Conservation (phyloP, 495 filamentous ascomycete genomes). For the Xylaria nigripes region DNA sequence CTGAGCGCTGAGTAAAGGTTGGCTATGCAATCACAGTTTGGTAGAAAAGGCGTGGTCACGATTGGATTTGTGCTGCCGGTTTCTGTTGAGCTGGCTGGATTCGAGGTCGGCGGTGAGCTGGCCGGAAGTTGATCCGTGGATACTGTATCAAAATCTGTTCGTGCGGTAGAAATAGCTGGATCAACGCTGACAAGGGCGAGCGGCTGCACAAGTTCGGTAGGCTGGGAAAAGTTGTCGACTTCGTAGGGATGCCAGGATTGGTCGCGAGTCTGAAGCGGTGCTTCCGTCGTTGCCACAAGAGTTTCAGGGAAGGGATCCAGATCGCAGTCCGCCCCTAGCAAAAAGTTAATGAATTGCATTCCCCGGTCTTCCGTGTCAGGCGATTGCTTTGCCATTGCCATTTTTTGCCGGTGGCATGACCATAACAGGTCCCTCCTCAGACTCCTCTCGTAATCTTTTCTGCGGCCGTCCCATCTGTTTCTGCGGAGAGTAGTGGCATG, state of each 20-base stretch:
- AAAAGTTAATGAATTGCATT: conserved; percentile 14
- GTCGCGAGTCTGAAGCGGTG: background rate
- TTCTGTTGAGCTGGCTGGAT: conserved; percentile 18
- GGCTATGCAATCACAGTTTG: conserved; percentile 30
- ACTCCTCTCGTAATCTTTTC: conserved; percentile 43
- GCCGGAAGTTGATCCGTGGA: conserved; percentile 16
- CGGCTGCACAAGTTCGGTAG: conserved; percentile 8
- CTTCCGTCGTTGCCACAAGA: background rate
- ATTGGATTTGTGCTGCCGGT: conserved; percentile 13
- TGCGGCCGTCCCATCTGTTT: conserved; percentile 56
- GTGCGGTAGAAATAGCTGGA: conserved; percentile 15
- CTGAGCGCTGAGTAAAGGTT: conserved; percentile 38
- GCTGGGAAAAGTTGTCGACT: conserved; percentile 16
- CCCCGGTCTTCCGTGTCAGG: conserved; percentile 18
- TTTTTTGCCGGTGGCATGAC: conserved; percentile 14
- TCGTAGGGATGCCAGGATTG: conserved; percentile 14
- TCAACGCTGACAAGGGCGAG: conserved; percentile 18
- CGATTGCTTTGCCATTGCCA: conserved; percentile 18
- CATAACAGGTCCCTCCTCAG: conserved; percentile 10
- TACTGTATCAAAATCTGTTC: background rate
- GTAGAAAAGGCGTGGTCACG: background rate
- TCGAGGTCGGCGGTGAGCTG: conserved; percentile 13
- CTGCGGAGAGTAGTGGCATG: conserved; percentile 51
- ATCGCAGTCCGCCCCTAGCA: conserved; percentile 8
- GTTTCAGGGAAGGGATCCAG: conserved; percentile 3